phyloP scores from a whole-genome alignment of 148 eudicot genomes.

The Cornus florida region DNA sequence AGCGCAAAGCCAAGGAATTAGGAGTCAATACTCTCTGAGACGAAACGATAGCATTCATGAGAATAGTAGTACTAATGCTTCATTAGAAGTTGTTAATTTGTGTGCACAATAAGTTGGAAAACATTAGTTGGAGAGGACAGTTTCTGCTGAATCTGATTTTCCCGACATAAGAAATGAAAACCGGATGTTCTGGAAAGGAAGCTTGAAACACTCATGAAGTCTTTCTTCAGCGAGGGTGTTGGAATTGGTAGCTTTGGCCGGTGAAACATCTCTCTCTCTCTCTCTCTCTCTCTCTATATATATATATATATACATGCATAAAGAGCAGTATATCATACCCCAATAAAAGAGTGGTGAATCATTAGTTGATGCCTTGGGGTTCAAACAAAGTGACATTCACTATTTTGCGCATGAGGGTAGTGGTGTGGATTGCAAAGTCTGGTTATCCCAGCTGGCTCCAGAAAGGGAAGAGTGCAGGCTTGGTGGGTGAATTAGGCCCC shows the following conservation, averaged over 20 bases:
- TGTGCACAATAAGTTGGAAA: conserved; percentile 18
- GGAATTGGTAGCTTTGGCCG: not conserved
- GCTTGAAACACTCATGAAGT: not conserved
- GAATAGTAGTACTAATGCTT: not conserved
- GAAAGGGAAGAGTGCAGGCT: conserved; percentile 1
- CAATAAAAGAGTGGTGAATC: not conserved
- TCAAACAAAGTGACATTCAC: not conserved
- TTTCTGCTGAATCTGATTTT: not conserved
- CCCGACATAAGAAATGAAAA: not conserved
- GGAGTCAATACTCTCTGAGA: conserved; percentile 49
- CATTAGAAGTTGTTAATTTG: not conserved
- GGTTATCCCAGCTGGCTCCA: not conserved
- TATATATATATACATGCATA: too few species aligned
- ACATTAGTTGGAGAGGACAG: not conserved
- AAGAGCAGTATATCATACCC: not conserved
- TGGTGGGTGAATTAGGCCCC: conserved; percentile 20
- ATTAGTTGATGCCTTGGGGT: not conserved
- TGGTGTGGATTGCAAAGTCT: not conserved
- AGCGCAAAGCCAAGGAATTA: conserved; percentile 52
- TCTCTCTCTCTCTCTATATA: not conserved
- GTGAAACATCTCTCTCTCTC: not conserved
- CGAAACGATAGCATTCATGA: not conserved
- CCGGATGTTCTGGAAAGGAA: not conserved
- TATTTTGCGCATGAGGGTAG: not conserved
- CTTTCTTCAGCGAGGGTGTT: not conserved